Evolutionary conservation across 768 basidiomycete species (phyloP), one percentile per base, ranked within the genome.

Genomic region (Leccinum incarnatum): DNA sequence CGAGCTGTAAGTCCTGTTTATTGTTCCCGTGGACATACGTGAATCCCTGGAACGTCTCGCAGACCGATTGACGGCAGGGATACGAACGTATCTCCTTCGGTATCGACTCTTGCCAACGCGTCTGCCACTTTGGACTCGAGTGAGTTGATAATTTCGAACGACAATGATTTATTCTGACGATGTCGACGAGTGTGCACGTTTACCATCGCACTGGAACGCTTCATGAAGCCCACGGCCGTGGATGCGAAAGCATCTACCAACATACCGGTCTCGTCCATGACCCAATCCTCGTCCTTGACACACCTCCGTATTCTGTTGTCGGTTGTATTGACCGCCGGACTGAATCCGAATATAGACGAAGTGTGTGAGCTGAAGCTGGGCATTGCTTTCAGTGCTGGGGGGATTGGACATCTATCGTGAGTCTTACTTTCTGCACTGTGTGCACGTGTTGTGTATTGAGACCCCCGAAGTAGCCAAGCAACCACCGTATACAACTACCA

Each of bases 261-360:
- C 65, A 73, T 49, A 69, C 78, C 60, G 73, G 78, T 67, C 75
- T 79, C 45, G 69, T 75, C 54, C 64, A 67, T 48, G 36, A 51
- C 60, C 11, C 68, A 53, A 40, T 74, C 79, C 51, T 72, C 75
- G 14, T 81, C 81, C 1, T 76, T 87, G 29, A 79, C 81, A 2
- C 77, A 80, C 15, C 77, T 93, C 3, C 83, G 84, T 17, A 72
- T 79, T 1, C 65, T 94, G 0, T 75, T 95, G 4, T 86, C 88
- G 3, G 71, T 78, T 0, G 68, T 93, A 14, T 67, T 94, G 36
- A 88, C 90, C 0, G 86, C 84, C 30, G 88, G 88, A 3, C 65
- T 95, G 21, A 88, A 86, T 62, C 67, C 75, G 0, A 87, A 83
- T 42, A 86, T 91, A 21, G 94, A 96, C 62, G 76, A 77, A 3